Base-by-base conservation (phyloP, 352 stramenopile species). In the Globisporangium viniferum region DNA sequence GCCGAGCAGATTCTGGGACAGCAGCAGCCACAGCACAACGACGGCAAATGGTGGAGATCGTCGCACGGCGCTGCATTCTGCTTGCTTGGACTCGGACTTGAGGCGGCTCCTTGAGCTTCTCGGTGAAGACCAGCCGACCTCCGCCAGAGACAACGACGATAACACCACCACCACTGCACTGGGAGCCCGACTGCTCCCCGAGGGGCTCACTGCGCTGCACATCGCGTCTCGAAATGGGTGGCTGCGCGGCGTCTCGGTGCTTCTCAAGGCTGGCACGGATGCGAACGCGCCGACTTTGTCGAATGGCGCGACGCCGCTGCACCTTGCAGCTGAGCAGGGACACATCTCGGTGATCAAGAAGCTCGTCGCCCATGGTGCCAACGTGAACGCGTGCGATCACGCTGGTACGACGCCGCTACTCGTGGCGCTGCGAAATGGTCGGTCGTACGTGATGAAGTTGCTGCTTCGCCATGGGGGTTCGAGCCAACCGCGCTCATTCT, bases 151-250 rank as follows among this genome's bases (percentile, higher is more conserved):
- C 10, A 22, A 27, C 12, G 31, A 29, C 6, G 55, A 60, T 12
- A 44, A 20, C 55, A 22, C 18, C 14, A 22, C 7, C 24, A 64
- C 8, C 27, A 60, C n/a, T 3, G 24, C 60, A 18, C 33, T 72
- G 12, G 33, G 64, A 53, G 64, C 29, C 6, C 33, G 41, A 1
- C 31, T 44, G 10, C 53, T 70, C 7, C 64, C 54, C 10, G 68
- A 61, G 3, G 72, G 73, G 4, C 64, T 76, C 60, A 82, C 75
- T 12, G 56, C 73, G 24, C 51, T 82, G 39, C 75, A 80, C 55
- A 46, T 80, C 15, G 73, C 73, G 36, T 61, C 71, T 29, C 69
- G 56, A 24, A 64, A 58, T 33, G 71, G 76, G 22, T 81, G 77
- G 73, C 59, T 74, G 41, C 14, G 36, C 15, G 71, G 71, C 14